Evolutionary conservation across 148 eudicot species (phyloP).

Genomic region (Amaranthus cruentus): DNA sequence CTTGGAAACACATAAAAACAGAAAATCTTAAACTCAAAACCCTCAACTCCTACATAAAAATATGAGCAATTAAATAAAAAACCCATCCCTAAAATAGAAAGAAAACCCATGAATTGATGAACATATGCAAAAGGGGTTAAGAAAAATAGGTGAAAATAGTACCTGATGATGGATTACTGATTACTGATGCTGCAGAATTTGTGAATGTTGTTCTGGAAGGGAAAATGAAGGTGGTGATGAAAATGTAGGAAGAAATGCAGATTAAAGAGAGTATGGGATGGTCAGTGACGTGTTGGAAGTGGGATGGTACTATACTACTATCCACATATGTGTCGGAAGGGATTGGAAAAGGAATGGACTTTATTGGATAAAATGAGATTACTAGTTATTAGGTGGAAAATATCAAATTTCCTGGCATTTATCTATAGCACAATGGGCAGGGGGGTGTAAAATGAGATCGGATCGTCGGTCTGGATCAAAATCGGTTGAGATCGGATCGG

Average conservation of each 20-base stretch:
- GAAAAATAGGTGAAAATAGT: background rate
- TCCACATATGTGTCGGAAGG: constrained; percentile 10
- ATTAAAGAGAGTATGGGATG: background rate
- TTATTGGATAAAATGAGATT: constrained; percentile 11
- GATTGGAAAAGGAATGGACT: constrained; percentile 8
- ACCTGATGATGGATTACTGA: constrained; percentile 6
- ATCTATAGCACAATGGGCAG: too few relatives aligned
- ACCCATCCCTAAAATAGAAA: too few relatives aligned
- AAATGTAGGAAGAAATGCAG: background rate
- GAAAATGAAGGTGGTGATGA: background rate
- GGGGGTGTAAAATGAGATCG: too few relatives aligned
- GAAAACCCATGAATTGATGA: background rate
- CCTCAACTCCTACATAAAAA: too few relatives aligned
- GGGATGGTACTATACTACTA: constrained; percentile 12
- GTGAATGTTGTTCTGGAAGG: background rate
- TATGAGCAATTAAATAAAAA: too few relatives aligned
- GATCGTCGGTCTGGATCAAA: too few relatives aligned
- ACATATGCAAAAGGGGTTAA: background rate
- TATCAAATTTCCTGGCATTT: background rate
- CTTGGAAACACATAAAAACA: background rate
- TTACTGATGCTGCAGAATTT: background rate
- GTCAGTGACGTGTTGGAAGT: background rate
- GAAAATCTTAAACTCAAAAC: background rate
- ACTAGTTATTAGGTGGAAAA: background rate
- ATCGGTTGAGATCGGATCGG: too few relatives aligned